Percentiles rank a stretch among this genome's conserved stretches.
Evolutionary conservation across 1,284 basidiomycete species (phyloP).

Genomic region (Apiotrichum akiyoshidainum): DNA sequence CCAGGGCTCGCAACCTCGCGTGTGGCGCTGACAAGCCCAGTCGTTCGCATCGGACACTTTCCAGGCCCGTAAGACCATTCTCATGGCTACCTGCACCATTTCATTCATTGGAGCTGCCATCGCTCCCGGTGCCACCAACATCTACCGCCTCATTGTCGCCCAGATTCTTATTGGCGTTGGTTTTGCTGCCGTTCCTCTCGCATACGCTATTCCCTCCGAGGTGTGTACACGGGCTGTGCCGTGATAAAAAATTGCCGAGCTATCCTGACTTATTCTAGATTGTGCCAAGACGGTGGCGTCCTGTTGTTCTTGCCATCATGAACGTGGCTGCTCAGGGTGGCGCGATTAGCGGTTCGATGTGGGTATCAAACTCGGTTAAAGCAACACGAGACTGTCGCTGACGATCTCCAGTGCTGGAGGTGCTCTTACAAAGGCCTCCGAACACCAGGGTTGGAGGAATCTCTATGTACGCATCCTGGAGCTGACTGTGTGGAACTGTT

Average conservation of each 20-base stretch:
- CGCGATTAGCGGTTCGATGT: neutral
- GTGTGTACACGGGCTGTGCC: neutral
- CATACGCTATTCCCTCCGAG: slow-evolving; percentile 17
- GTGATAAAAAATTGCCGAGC: neutral
- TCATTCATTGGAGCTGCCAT: slow-evolving; percentile 17
- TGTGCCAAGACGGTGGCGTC: slow-evolving; percentile 10
- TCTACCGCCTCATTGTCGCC: slow-evolving; percentile 15
- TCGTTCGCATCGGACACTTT: slow-evolving; percentile 17
- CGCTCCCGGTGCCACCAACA: slow-evolving; percentile 11
- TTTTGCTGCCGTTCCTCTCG: slow-evolving; percentile 11
- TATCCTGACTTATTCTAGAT: neutral
- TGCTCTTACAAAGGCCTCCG: neutral
- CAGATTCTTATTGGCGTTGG: slow-evolving; percentile 17
- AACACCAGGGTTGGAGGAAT: slow-evolving; percentile 10
- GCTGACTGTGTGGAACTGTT: neutral
- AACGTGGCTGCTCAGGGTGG: slow-evolving; percentile 8
- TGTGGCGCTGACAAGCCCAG: neutral
- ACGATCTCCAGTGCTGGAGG: slow-evolving; percentile 3
- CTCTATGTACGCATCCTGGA: neutral
- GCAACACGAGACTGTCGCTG: neutral
- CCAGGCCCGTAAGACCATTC: slow-evolving; percentile 12
- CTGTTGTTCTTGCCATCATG: slow-evolving; percentile 3
- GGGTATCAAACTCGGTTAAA: neutral
- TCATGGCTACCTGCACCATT: slow-evolving; percentile 7
- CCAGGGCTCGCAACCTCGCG: neutral